Evolutionary conservation across 1,284 basidiomycete species (phyloP), one percentile per base, ranked within the genome.

Genomic region (Calocybe gambosa): DNA sequence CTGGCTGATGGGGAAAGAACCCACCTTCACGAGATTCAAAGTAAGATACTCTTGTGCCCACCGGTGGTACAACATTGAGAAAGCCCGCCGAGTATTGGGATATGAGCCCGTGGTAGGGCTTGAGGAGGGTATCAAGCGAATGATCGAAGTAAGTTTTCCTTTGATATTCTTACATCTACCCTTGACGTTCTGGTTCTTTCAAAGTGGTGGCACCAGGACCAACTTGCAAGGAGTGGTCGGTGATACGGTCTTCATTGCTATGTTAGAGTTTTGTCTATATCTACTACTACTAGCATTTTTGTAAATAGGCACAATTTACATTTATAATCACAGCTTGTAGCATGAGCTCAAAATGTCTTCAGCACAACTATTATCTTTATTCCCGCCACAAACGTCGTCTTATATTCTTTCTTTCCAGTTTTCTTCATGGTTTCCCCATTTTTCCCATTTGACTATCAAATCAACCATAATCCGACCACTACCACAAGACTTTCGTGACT

Each of bases 11-110:
- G 89, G 93, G 9, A 86, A 81, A 62, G 84, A 92, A 61, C 80
- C 89, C n/a, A 82, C 85, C 10, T 92, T 99, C 58, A 98, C 93
- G n/a, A 75, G 77, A 45, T 93, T 85, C 66, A 82, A 89, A 55
- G 90, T 96, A 23, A 79, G 78, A 16, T 92, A 82, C 62, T 82
- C 77, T 39, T 86, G 82, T 62, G 78, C 76, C 20, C 74, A 70
- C 52, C 77, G 93, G 57, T 98, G 88, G 74, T 89, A 95, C 66
- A 96, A 97, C 63, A 93, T 95, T 44, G 95, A 99, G 71, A 93
- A 92, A 70, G 92, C 95, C 7, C 76, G 94, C 55, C 71, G 93
- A 46, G 78, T 97, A 52, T 73, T 99, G 31, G 93, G 91, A 2
- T 99, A 99, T 66, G 89, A 93, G 62, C 96, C 95, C 0, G 70